phyloP scores from a whole-genome alignment of 257 asterid species.

The Asclepias syriaca region DNA sequence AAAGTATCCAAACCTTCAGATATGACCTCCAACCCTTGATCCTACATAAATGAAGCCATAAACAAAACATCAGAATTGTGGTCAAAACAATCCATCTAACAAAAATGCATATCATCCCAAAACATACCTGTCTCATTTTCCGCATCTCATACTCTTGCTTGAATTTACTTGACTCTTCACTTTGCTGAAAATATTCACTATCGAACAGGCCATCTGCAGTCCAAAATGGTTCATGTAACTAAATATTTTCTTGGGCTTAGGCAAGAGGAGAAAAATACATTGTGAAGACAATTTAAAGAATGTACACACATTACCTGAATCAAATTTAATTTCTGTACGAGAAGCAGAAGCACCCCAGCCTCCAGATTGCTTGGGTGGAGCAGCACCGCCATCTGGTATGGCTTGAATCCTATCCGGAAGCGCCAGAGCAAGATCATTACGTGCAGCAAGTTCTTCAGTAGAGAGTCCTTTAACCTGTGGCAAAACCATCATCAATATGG shows the following conservation, averaged over 20 bases:
- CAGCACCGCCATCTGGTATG: slow-evolving; percentile 90
- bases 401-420: slow-evolving; percentile 87
- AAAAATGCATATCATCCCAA: not conserved
- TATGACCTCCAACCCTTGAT: slow-evolving; percentile 90
- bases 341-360: slow-evolving; percentile 94
- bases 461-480: slow-evolving; percentile 89
- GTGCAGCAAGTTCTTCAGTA: slow-evolving; percentile 76
- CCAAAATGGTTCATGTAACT: slow-evolving; percentile 25
- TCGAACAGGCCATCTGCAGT: slow-evolving; percentile 81
- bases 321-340: slow-evolving; percentile 84
- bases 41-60: slow-evolving; percentile 37
- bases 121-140: slow-evolving; percentile 84
- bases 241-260: not conserved
- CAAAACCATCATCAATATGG: slow-evolving; percentile 7
- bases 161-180: slow-evolving; percentile 88
- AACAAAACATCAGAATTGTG: slow-evolving; percentile 5
- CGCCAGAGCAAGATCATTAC: slow-evolving; percentile 88
- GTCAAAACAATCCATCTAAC: slow-evolving; percentile 4
- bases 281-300: not conserved
- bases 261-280: not conserved
- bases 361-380: slow-evolving; percentile 81
- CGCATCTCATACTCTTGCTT: slow-evolving; percentile 98
- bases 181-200: slow-evolving; percentile 82
- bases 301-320: slow-evolving; percentile 64
- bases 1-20: slow-evolving; percentile 91